Base-by-base conservation (phyloP, 1,139 yeast genomes). In the Candida smagusa region DNA sequence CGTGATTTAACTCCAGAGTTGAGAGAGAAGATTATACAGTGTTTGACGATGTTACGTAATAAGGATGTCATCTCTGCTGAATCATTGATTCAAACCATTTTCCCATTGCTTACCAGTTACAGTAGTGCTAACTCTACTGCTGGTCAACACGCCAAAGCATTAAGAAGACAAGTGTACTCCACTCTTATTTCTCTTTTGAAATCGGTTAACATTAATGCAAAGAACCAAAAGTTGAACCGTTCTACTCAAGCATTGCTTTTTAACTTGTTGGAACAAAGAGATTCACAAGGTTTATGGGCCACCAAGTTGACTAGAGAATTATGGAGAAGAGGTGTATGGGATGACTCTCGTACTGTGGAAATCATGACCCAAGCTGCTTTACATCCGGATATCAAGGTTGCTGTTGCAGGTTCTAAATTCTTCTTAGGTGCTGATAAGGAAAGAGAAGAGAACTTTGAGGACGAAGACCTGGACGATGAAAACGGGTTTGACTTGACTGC, bases 271-370 rank as follows among this genome's bases (percentile, higher is more conserved):
- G 92, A 85, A 46, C 85, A 83, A 50, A 79, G 84, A 42, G 90
- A 84, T 49, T 67, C 81, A 32, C 85, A 81, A 54, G 97, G 97
- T 29, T 66, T 92, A 23, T 92, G 98, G 97, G 97, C 98, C 4
- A 86, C 97, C 7, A 89, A 88, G 54, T 70, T 92, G 39, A 89
- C 97, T 7, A 77, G 97, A 58, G 97, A 92, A 60, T 72, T 92
- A 39, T 92, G 99, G 99, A 77, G 95, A 66, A 75, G 97, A 56
- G 96, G 96, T 54, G 84, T 92, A 43, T 92, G 99, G 99, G 97
- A 89, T 59, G 99, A 92, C 61, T 77, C 96, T 1, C 73, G 97
- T 51, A 84, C 97, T 0, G 96, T 92, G 19, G 98, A 92, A 61
- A 80, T 92, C 53, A 90, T 94, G 97, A 84, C 95, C 2, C 95